Base-by-base conservation (phyloP, 495 filamentous ascomycete genomes). In the Penicillium cinerascens region DNA sequence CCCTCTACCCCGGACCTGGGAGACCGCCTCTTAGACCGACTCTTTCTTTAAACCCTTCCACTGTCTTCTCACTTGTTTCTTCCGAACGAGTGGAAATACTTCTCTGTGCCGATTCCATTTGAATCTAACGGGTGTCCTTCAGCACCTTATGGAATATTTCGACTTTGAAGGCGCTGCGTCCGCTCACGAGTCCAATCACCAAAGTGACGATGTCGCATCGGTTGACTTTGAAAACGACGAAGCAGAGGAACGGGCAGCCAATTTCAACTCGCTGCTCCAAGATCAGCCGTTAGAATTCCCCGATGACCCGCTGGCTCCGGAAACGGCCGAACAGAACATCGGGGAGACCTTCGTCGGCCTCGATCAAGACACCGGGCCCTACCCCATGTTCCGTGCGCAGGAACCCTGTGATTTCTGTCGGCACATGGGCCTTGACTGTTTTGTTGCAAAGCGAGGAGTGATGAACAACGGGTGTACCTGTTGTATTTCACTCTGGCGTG, bases 391-490 rank as follows among this genome's bases (percentile, higher is more conserved):
- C 58, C 74, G 51, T 29, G 75, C 82, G 22, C 71, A 76, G 43
- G 70, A 75, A 20, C 81, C 87, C 40, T 95, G 89, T 69, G 78
- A 84, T 22, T 85, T 91, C 55, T 95, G 89, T 66, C 74, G 78
- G 29, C 67, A 76, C 11, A 82, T 80, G 68, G 76, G 82, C 20
- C 81, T 91, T 49, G 78, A 91, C 54, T 95, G 89, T 75, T 91
- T 91, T 68, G 72, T 84, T 43, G 82, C 87, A 37, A 78, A 78
- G 33, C 78, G 87, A 63, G 86, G 86, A 70, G 76, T 78, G 48
- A 80, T 85, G 64, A 80, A 81, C 57, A 80, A 78, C 48, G 81
- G 80, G 22, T 95, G 89, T 68, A 90, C 87, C 3, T 85, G 85
- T 55, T 95, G 89, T 63, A 84, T 87, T 55, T 87, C 87, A 20